Conservation (phyloP, 495 filamentous ascomycete species). For the Massariosphaeria phaeospora region DNA sequence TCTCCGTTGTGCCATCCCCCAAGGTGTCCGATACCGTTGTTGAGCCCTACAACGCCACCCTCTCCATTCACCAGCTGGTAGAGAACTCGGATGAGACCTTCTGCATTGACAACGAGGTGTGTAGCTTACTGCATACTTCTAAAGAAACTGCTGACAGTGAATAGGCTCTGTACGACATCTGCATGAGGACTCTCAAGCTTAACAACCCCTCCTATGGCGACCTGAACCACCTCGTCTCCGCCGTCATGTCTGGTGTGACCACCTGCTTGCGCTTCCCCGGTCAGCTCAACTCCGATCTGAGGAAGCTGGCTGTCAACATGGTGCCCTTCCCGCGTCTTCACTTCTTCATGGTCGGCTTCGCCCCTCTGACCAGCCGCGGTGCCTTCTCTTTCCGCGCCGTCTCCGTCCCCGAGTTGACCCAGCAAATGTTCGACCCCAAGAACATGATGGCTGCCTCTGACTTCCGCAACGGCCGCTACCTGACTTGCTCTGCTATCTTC, state of each 20-base stretch:
- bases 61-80: slow-evolving; percentile 98
- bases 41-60: slow-evolving; percentile 99
- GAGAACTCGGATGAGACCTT: slow-evolving; percentile 99
- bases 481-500: slow-evolving; percentile 99
- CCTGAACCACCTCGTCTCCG: slow-evolving; percentile 98
- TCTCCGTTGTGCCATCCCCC: slow-evolving; percentile 98
- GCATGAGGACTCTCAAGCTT: slow-evolving; percentile 99
- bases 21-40: slow-evolving; percentile 99
- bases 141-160: slow-evolving; percentile 28
- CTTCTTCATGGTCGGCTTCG: slow-evolving; percentile 99
- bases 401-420: slow-evolving; percentile 95
- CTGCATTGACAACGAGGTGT: slow-evolving; percentile 99
- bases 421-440: slow-evolving; percentile 99
- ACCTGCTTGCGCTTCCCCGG: slow-evolving; percentile 98
- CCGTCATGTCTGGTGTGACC: slow-evolving; percentile 99
- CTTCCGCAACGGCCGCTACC: slow-evolving; percentile 99
- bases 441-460: slow-evolving; percentile 99
- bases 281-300: slow-evolving; percentile 99
- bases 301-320: slow-evolving; percentile 99
- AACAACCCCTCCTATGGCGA: slow-evolving; percentile 97
- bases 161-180: slow-evolving; percentile 98
- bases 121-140: slow-evolving; percentile 14
- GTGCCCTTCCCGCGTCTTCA: slow-evolving; percentile 99
- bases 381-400: slow-evolving; percentile 94
- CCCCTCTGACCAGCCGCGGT: slow-evolving; percentile 94